Base-by-base conservation (phyloP, 2,329 filamentous ascomycete genomes). In the Sclerotinia nivalis region DNA sequence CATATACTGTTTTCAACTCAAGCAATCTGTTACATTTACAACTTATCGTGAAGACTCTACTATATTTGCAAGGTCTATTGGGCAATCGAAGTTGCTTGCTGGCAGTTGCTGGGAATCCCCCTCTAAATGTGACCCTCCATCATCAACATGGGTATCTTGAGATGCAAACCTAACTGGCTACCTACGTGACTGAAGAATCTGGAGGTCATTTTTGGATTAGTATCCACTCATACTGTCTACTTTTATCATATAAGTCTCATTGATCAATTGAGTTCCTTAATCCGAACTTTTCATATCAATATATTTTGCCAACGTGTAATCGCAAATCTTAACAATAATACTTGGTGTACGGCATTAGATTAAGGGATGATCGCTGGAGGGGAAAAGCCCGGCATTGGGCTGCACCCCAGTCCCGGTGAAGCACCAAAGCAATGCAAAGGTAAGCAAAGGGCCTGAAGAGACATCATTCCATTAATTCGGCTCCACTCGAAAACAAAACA, bases 271-370 rank as follows among this genome's bases (percentile, higher is more conserved):
- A 49, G 9, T 25, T 45, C 18, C 28, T 62, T n/a, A 10, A 62
- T 62, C 59, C 59, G 59, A 62, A 49, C 43, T 62, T 49, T n/a
- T 43, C 56, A 59, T 25, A 34, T n/a, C 37, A 60, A 60, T 28
- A 34, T 13, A 34, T 62, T 34, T 37, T 12, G 60, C 18, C 45
- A 12, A 50, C 60, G 60, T 64, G 45, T 37, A 64, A n/a, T 31
- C 45, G n/a, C 45, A 50, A 43, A 25, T 22, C 31, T 50, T 12
- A 25, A 20, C 15, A 10, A 15, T 34, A 25, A 59, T 59, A 52
- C 49, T 25, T 22, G 22, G 25, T 61, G 40, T 61, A 31, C 43
- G 43, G 59, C 28, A 62, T 82, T 47, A 64, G 15, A 37, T 52
- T 13, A 37, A 64, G 47, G 60, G 60, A 40, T 64, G 3, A 64